Base-by-base conservation (phyloP, 208 protist genomes). In the Endotrypanum monterogeii region DNA sequence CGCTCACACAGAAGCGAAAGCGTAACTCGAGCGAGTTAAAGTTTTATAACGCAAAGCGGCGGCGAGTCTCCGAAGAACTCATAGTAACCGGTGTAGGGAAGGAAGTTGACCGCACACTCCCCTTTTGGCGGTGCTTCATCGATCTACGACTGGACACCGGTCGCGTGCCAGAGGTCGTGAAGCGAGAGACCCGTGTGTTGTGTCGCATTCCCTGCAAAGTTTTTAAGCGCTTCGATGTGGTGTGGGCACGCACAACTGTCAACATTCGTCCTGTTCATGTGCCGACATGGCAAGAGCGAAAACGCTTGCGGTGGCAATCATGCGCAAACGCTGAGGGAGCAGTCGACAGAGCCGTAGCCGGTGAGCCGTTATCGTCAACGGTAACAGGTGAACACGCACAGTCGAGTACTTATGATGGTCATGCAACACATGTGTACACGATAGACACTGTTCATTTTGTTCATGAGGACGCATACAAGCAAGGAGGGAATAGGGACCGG, bases 371-470 rank as follows among this genome's bases (percentile, higher is more conserved):
- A 65, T 23, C 37, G 9, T 30, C 37, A 30, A 48, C 5, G 1
- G 18, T 11, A 44, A 9, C 16, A 4, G 23, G 20, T 37, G 20
- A 6, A 8, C 9, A 28, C 18, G 32, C 25, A 4, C 32, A 30
- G 0, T 16, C 66, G 11, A 7, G 6, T 11, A 23, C 30, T 3
- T 11, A 51, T 3, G 25, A 0, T 9, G 61, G 55, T 8, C 25
- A 3, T 3, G 23, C 48, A 25, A 7, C 5, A 30, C 50, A 35
- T 23, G 50, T 58, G 2, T 67, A 76, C 63, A 80, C 69, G 35
- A 79, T 95, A 50, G 84, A 86, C 23, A 93, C 88, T 0, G 79
- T 95, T 75, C 90, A 95, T 63, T 95, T 95, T 80, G 90, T 95
- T 4, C 88, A 95, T 69, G 69, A 77, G 37, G 82, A 91, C 66